These are phyloP conservation scores for Salix viminalis DNA, from an alignment of 345 rosid genomes.

Conservation along the genomic window DNA sequence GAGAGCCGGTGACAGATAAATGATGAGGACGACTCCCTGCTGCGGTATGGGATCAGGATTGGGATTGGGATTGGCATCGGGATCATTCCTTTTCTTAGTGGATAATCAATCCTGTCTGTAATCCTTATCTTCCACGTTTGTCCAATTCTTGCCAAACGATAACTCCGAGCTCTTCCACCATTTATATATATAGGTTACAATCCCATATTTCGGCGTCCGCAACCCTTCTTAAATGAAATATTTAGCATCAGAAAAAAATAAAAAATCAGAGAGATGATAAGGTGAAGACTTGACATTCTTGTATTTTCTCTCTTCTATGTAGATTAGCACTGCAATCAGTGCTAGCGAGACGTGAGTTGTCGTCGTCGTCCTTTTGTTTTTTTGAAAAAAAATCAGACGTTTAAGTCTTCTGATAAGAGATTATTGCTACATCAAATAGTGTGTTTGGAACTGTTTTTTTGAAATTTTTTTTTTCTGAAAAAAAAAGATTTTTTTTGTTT, in stretches of 20 bases:
- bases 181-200: neutral
- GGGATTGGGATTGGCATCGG: too few relatives aligned
- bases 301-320: neutral
- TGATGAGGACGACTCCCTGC: neutral
- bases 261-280: neutral
- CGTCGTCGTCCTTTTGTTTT: neutral
- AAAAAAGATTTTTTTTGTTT: too few relatives aligned
- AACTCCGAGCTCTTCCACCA: neutral
- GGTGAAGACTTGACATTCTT: neutral
- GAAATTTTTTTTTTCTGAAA: too few relatives aligned
- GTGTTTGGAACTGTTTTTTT: too few relatives aligned
- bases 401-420: neutral
- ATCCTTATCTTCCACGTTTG: neutral
- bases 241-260: neutral
- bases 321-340: neutral
- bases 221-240: neutral
- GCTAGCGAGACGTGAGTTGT: neutral
- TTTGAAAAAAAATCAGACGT: neutral
- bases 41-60: neutral
- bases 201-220: neutral
- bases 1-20: neutral
- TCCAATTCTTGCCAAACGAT: neutral
- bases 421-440: too few relatives aligned
- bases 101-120: neutral
- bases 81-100: neutral